Evolutionary conservation across 192 early-diverging fungal genomes (phyloP).

Genomic region (Coemansia sp.): DNA sequence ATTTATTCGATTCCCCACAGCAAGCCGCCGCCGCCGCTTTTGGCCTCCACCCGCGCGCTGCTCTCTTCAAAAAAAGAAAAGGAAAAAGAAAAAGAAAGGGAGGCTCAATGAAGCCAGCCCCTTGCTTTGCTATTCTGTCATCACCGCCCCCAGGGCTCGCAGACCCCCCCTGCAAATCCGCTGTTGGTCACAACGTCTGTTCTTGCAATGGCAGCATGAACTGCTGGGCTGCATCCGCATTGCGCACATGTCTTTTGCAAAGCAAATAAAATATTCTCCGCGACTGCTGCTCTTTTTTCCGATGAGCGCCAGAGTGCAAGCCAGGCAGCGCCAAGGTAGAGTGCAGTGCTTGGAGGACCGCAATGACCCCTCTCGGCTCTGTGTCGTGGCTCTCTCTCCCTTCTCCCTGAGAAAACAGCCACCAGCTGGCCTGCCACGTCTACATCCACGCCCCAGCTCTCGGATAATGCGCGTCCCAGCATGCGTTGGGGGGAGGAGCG

Average conservation of each 20-base stretch:
- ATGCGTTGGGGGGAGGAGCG: not conserved
- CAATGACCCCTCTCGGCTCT: not conserved
- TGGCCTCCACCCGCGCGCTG: not conserved
- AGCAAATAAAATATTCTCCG: not conserved
- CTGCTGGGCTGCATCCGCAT: conserved; percentile 6
- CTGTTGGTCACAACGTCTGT: not conserved
- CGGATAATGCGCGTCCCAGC: not conserved
- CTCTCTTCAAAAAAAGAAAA: not conserved
- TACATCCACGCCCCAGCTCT: not conserved
- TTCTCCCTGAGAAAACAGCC: too few species aligned
- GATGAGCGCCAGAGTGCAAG: not conserved
- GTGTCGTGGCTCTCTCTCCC: not conserved
- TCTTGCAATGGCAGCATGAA: not conserved
- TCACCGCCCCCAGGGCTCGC: not conserved
- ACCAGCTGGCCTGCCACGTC: not conserved
- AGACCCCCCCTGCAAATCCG: not conserved
- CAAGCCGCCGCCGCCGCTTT: not conserved
- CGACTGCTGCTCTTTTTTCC: not conserved
- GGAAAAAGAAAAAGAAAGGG: not conserved
- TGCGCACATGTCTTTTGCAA: conserved; percentile 6
- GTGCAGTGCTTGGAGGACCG: not conserved
- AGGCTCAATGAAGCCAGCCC: conserved; percentile 2
- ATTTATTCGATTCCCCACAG: conserved; percentile 6
- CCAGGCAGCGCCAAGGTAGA: not conserved
- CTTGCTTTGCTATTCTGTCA: conserved; percentile 4